Percentiles rank a stretch among this genome's conserved stretches.
Evolutionary conservation across 371 early-diverging fungal species (phyloP).

Genomic region (Zychaea mexicana): DNA sequence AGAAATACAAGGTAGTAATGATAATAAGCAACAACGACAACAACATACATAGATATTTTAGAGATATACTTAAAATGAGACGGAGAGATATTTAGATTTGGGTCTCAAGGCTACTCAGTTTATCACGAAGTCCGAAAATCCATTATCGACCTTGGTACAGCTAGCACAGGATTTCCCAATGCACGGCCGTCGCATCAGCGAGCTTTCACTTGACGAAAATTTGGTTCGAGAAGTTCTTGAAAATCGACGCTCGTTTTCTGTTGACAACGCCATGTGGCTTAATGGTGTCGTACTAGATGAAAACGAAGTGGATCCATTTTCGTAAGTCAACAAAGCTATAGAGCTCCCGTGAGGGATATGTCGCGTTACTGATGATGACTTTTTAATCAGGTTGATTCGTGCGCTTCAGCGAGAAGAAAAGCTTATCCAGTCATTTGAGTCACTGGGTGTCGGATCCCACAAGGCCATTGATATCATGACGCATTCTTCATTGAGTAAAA

Average conservation of each 20-base stretch:
- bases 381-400: constrained; percentile 24
- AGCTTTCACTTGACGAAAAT: constrained; percentile 33
- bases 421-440: constrained; percentile 46
- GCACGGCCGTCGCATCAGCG: constrained; percentile 72
- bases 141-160: constrained; percentile 63
- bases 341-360: too few species aligned
- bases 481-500: constrained; percentile 33
- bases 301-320: constrained; percentile 66
- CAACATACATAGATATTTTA: not conserved
- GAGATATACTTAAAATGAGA: not conserved
- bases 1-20: constrained; percentile 60
- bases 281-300: constrained; percentile 67
- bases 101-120: constrained; percentile 71
- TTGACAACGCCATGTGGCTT: constrained; percentile 59
- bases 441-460: constrained; percentile 52
- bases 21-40: not conserved
- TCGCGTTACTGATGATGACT: not conserved
- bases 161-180: constrained; percentile 85
- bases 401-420: constrained; percentile 28
- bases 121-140: constrained; percentile 57
- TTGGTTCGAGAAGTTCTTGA: constrained; percentile 30
- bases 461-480: constrained; percentile 72
- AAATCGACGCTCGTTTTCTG: constrained; percentile 34
- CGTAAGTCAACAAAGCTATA: too few species aligned
- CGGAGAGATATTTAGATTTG: constrained; percentile 40